Evolutionary conservation across 2,329 filamentous ascomycete genomes (phyloP), one percentile per base, ranked within the genome.

Genomic region (Neonectria sp.): DNA sequence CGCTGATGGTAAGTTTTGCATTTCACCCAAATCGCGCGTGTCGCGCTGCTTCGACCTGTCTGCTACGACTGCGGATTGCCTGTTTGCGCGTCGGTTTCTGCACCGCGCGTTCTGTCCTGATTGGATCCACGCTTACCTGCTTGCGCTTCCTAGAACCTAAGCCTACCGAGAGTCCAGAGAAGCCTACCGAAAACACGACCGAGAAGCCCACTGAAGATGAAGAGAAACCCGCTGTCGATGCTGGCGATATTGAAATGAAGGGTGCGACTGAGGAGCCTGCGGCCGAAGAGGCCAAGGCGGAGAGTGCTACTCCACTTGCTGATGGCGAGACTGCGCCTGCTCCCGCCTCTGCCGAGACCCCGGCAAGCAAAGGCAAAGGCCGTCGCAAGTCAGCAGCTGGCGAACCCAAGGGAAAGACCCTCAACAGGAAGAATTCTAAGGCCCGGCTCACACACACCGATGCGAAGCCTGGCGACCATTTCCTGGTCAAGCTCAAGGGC

Each of bases 401-500:
- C 25, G 81, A 92, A 71, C 85, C 90, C 81, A 95, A 93, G 82
- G 85, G 82, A 75, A 95, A 95, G 86, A 95, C 95, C 80, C 86
- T 95, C 69, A 96, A 90, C 85, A 94, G 92, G 85, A 97, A 96
- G 86, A 93, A 91, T 79, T 95, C 93, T 55, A 91, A 91, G 82
- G 86, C 88, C 69, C 91, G 91, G 78, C 86, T 93, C 70, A 88
- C 88, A 51, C 89, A 94, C 74, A 86, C 94, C 60, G 90, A 97
- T 78, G 95, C 94, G 71, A 88, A 97, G 84, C 93, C 96, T 5
- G 96, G 97, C 73, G 92, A 98, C 76, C 93, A 95, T 82, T 98
- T 93, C 83, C 91, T 97, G 78, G 94, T 97, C 71, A 93, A 95
- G 81, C 91, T 99, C 81, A 97, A 97, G 86, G 96, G 95, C 67